Conservation (phyloP, 2,329 filamentous ascomycete genomes). For the Fusarium tupiense region DNA sequence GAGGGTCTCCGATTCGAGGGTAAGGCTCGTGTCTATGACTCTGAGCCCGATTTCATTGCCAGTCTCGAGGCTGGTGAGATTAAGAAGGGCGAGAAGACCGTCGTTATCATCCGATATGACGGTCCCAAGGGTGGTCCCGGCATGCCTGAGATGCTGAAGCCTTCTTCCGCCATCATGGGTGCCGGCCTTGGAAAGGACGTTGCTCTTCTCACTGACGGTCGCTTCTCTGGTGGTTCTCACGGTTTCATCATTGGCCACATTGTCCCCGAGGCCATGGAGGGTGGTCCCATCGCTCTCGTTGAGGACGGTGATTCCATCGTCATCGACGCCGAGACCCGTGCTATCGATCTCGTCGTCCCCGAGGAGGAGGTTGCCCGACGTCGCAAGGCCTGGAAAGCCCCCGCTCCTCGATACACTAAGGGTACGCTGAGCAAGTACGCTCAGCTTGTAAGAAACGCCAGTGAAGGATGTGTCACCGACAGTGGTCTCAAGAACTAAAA, state of each 20-base stretch:
- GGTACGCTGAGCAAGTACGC: slow-evolving; percentile 80
- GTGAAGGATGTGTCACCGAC: slow-evolving; percentile 68
- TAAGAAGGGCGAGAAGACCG: slow-evolving; percentile 86
- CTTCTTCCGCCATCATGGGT: slow-evolving; percentile 92
- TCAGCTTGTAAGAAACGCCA: slow-evolving; percentile 65
- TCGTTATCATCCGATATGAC: slow-evolving; percentile 91
- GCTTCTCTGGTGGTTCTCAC: slow-evolving; percentile 84
- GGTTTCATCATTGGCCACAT: slow-evolving; percentile 90
- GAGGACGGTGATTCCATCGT: slow-evolving; percentile 81
- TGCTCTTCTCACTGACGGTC: slow-evolving; percentile 77
- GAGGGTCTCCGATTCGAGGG: slow-evolving; percentile 87
- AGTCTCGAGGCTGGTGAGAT: slow-evolving; percentile 82
- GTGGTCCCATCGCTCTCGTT: slow-evolving; percentile 86
- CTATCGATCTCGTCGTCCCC: slow-evolving; percentile 73
- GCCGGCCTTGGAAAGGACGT: slow-evolving; percentile 82
- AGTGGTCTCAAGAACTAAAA: slow-evolving; percentile 43
- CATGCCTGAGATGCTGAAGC: slow-evolving; percentile 96
- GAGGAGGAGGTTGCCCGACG: slow-evolving; percentile 71
- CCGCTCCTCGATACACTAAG: slow-evolving; percentile 65
- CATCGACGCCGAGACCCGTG: slow-evolving; percentile 81
- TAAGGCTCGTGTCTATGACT: slow-evolving; percentile 84
- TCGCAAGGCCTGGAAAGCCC: slow-evolving; percentile 69
- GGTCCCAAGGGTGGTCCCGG: slow-evolving; percentile 93
- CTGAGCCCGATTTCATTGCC: slow-evolving; percentile 81
- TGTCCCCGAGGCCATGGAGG: slow-evolving; percentile 86